Base-by-base conservation (phyloP, 345 rosid genomes). In the Camelina sativa region DNA sequence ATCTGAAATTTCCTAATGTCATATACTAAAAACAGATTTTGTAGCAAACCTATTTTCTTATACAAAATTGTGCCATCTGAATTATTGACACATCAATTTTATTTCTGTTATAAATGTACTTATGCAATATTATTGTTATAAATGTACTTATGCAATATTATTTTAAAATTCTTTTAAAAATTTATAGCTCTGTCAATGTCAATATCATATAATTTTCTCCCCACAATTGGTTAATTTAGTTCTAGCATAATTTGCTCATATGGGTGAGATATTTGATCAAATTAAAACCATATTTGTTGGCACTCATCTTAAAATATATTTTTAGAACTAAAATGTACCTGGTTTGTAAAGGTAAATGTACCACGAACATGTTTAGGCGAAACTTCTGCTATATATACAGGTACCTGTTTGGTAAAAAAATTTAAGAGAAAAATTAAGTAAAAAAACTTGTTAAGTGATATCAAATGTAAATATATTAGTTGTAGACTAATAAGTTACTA, bases 311-410 rank as follows among this genome's bases (percentile, higher is more conserved):
- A 6, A 9, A 8, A 58, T 32, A 23, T 8, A 8, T 60, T 38
- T n/a, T 0, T 37, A 9, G 30, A 53, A 23, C 35, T 2, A 41
- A 19, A 8, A 48, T 51, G 37, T 74, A 79, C 82, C 82, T 74
- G 82, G 40, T 74, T 79, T 17, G 73, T 41, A 51, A 70, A 74
- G 0, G 71, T 65, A 65, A 56, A 70, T 48, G 76, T 65, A 22
- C 82, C 82, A 6, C 82, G 76, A 40, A 74, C 56, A 57, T 74
- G 75, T 58, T 74, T 74, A 10, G 82, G 82, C 2, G 79, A 6
- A 47, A 69, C 75, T 65, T 79, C 82, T 22, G 82, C 82, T 46
- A 79, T 75, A 9, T 79, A 79, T 12, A 79, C 82, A 40, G 79
- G 82, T 58, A 75, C 79, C 79, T 79, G 59, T 7, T 71, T 28